These are phyloP conservation scores for Aspergillus ochraceus DNA, from an alignment of 2,329 filamentous ascomycete genomes.

Conservation along the genomic window DNA sequence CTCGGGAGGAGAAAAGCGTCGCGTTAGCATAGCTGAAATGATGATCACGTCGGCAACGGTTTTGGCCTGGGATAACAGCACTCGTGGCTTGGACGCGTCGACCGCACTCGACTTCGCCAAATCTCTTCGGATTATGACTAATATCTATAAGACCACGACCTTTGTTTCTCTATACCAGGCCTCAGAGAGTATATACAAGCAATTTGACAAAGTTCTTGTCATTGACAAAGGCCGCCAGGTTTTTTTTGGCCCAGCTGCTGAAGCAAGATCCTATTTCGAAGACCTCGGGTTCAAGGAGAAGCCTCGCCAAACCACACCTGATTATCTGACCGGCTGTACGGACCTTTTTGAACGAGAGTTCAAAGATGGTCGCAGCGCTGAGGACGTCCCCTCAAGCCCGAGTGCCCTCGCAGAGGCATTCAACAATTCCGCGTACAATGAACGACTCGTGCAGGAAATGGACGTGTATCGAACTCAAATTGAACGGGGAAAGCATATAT, in stretches of 20 bases:
- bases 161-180: conserved; percentile 87
- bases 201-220: conserved; percentile 82
- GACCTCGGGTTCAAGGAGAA: conserved; percentile 71
- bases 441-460: conserved; percentile 65
- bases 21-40: conserved; percentile 80
- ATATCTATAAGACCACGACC: conserved; percentile 79
- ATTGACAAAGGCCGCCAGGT: conserved; percentile 75
- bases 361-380: conserved; percentile 62
- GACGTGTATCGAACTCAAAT: conserved; percentile 65
- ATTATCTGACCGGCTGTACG: conserved; percentile 80
- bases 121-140: conserved; percentile 75
- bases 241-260: conserved; percentile 68
- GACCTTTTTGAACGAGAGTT: conserved; percentile 82
- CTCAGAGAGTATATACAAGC: conserved; percentile 75
- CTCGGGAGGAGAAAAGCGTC: conserved; percentile 75
- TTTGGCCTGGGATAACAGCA: conserved; percentile 74
- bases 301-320: conserved; percentile 75
- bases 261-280: conserved; percentile 75
- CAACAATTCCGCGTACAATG: conserved; percentile 61
- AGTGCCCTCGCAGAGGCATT: conserved; percentile 70
- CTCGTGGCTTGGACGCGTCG: conserved; percentile 66
- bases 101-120: conserved; percentile 67
- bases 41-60: conserved; percentile 73
- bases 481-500: conserved; percentile 63
- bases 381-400: conserved; percentile 68